Conservation (phyloP, 768 basidiomycete genomes). For the Mycena galopus region DNA sequence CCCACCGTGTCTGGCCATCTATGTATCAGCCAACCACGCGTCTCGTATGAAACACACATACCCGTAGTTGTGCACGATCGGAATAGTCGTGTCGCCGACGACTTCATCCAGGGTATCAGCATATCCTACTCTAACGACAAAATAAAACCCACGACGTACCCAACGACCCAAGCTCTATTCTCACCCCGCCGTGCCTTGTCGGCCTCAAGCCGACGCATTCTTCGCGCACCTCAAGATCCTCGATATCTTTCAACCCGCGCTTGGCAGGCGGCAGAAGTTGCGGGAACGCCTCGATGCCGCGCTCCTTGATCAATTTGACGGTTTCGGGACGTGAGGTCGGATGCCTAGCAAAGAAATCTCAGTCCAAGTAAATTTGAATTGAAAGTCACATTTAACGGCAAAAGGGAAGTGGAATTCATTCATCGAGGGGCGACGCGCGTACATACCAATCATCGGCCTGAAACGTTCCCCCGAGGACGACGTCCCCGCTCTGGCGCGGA, state of each 20-base stretch:
- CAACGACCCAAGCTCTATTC: slow-evolving; percentile 8
- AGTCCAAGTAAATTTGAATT: too few species aligned
- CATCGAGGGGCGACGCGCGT: too few species aligned
- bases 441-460: slow-evolving; percentile 30
- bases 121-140: too few species aligned
- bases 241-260: slow-evolving; percentile 10
- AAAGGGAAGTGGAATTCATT: too few species aligned
- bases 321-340: slow-evolving; percentile 29
- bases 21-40: background rate
- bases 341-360: too few species aligned
- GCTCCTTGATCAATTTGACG: slow-evolving; percentile 29
- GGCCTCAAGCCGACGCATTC: slow-evolving; percentile 35
- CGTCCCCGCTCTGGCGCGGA: slow-evolving; percentile 35
- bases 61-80: slow-evolving; percentile 25
- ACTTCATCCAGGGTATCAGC: background rate
- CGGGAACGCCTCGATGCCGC: slow-evolving; percentile 24
- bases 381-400: too few species aligned
- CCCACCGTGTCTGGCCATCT: slow-evolving; percentile 61
- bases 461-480: slow-evolving; percentile 33
- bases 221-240: slow-evolving; percentile 31
- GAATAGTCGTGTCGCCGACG: background rate
- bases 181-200: slow-evolving; percentile 25
- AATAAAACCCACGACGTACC: background rate
- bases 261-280: slow-evolving; percentile 24
- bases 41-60: background rate